phyloP scores from a whole-genome alignment of 257 asterid genomes.

The Haberlea rhodopensis region DNA sequence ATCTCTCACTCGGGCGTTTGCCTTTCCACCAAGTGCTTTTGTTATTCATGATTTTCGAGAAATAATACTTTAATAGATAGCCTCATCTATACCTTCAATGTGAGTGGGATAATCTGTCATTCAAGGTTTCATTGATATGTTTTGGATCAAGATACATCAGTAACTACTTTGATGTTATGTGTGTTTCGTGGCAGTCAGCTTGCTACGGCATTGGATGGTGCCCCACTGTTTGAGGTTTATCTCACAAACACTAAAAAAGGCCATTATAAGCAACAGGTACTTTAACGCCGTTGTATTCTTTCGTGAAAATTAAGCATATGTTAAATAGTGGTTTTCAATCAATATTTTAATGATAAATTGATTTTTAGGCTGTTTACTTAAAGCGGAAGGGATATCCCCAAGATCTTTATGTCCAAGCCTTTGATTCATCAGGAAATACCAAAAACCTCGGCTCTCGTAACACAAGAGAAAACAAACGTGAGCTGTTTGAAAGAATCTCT shows the following conservation, averaged over 20 bases:
- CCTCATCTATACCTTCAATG: conserved; percentile 2
- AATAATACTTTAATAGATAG: conserved; percentile 3
- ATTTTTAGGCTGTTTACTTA: conserved; percentile 81
- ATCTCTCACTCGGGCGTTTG: neutral
- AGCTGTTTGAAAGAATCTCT: conserved; percentile 51
- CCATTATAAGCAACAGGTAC: conserved; percentile 75
- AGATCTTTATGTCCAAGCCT: conserved; percentile 47
- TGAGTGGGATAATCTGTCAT: conserved; percentile 19
- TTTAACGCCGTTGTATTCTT: conserved; percentile 20
- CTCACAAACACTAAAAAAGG: conserved; percentile 59
- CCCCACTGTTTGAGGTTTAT: conserved; percentile 83
- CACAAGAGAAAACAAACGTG: conserved; percentile 53
- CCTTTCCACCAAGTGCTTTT: neutral
- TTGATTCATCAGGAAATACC: conserved; percentile 46
- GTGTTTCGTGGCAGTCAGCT: conserved; percentile 70
- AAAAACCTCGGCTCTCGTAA: conserved; percentile 51
- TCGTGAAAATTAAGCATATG: conserved; percentile 14
- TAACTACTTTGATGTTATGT: conserved; percentile 29
- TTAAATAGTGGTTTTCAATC: conserved; percentile 20
- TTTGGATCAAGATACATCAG: conserved; percentile 16
- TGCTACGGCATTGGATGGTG: conserved; percentile 67
- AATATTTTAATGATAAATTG: conserved; percentile 22
- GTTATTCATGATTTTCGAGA: neutral
- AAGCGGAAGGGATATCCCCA: conserved; percentile 58
- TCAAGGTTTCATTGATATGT: conserved; percentile 9